Base-by-base conservation (phyloP, 495 filamentous ascomycete genomes). In the Wilcoxina mikolae region DNA sequence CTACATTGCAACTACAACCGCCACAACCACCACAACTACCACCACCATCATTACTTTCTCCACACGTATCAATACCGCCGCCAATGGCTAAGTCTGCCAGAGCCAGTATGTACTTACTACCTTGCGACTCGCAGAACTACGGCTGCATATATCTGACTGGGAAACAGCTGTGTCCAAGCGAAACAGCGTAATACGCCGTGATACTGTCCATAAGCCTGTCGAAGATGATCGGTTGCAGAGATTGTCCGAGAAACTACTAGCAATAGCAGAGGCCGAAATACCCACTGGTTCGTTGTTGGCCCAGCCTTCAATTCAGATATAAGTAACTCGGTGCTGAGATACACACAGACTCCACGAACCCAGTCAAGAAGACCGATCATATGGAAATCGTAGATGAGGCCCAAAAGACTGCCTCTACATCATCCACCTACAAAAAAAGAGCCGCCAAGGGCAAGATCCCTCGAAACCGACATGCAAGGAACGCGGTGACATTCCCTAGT, bases 191-290 rank as follows among this genome's bases (percentile, higher is more conserved):
- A 22, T 23, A 12, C 49, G 28, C 5, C 56, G 56, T 28, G 56
- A 39, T 23, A 58, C 35, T 7, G 25, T 58, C 29, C 26, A 44
- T 22, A 41, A 45, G n/a, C 56, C 56, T 15, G 56, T 47, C 39
- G 56, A 53, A 24, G 50, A 54, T 15, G 56, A 28, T 11, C 56
- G 56, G 12, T 10, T 54, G 17, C 22, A 53, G 28, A 28, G 56
- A 35, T 31, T 58, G 15, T 58, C 56, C 2, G 35, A 53, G 50
- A 58, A 58, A 28, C 42, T 58, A 10, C 22, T 58, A 12, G 50
- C 12, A 18, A 46, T 54, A 3, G 56, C 56, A 17, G 24, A 52
- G 29, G 28, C 49, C 10, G 31, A 39, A 11, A 7, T 49, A 15
- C 46, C 46, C 46, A 49, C 46, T 11, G 39, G 39, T 43, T 43